A percentile compares a stretch with the other conserved stretches of the same genome.
These are phyloP conservation scores for Pichia sp. DNA, from an alignment of 1,139 yeast species.

Conservation along the genomic window DNA sequence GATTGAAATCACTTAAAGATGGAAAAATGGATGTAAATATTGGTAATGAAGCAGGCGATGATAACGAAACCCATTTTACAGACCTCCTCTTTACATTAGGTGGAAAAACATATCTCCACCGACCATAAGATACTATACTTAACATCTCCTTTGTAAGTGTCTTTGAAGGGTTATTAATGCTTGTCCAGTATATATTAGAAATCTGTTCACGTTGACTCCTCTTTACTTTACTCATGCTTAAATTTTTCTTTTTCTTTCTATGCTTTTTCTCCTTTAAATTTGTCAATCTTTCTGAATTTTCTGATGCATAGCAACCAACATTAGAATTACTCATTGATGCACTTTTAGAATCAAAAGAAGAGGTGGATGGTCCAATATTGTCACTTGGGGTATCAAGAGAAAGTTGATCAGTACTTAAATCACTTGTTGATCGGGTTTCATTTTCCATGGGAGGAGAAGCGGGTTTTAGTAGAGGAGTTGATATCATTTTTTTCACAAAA, in stretches of 20 bases:
- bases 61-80: constrained; percentile 87
- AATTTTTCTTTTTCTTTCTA: background rate
- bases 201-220: constrained; percentile 1
- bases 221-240: background rate
- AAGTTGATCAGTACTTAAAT: constrained; percentile 1
- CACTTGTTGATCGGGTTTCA: background rate
- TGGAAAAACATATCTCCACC: constrained; percentile 91
- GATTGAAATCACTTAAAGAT: constrained; percentile 52
- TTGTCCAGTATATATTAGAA: constrained; percentile 49
- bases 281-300: no score
- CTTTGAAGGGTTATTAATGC: constrained; percentile 62
- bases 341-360: background rate
- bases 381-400: no score
- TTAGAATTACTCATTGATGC: background rate
- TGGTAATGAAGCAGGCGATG: constrained; percentile 91
- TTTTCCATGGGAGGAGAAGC: constrained; percentile 11
- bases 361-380: background rate
- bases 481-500: constrained; percentile 27
- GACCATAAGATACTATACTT: constrained; percentile 42
- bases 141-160: constrained; percentile 37
- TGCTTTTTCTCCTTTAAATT: background rate
- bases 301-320: background rate
- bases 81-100: constrained; percentile 53
- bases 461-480: constrained; percentile 23
- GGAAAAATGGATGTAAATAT: constrained; percentile 75